Evolutionary conservation across 2,329 filamentous ascomycete species (phyloP).

Genomic region (Colletotrichum higginsianum): DNA sequence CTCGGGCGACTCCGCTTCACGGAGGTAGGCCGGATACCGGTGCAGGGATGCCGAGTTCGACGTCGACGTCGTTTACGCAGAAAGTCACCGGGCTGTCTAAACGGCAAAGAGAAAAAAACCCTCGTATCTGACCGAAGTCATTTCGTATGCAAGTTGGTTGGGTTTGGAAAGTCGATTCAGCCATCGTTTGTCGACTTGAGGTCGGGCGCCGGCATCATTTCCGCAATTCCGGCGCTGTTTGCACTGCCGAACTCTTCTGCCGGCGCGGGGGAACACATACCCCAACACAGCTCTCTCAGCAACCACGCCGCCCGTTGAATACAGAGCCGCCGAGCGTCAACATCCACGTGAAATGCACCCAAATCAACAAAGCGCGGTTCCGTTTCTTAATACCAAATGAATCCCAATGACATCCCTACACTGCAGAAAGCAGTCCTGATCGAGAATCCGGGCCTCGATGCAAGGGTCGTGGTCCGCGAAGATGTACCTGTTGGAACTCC

Average conservation of each 20-base stretch:
- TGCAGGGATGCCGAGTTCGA: no score
- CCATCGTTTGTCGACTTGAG: no score
- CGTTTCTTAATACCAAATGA: neutral
- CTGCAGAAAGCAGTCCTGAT: conserved; percentile 28
- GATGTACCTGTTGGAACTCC: conserved; percentile 29
- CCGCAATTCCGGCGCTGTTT: neutral
- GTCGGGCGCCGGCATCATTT: neutral
- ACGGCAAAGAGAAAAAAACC: no score
- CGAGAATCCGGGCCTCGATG: conserved; percentile 32
- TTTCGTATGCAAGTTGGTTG: no score
- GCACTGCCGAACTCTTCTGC: conserved; percentile 1
- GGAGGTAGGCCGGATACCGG: no score
- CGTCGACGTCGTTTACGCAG: no score
- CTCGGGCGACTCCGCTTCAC: no score
- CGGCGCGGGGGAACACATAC: conserved; percentile 1
- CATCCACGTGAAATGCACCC: neutral
- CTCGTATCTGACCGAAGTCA: no score
- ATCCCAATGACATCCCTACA: neutral
- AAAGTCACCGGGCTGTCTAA: no score
- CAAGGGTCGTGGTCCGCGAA: conserved; percentile 1
- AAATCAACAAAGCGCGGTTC: neutral
- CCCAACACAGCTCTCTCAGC: neutral
- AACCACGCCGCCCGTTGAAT: neutral
- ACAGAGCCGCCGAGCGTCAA: neutral
- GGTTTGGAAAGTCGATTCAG: no score